Percentiles rank a stretch among this genome's conserved stretches.
Evolutionary conservation across 2,329 filamentous ascomycete species (phyloP).

Genomic region (Ceratocystis huliohia): DNA sequence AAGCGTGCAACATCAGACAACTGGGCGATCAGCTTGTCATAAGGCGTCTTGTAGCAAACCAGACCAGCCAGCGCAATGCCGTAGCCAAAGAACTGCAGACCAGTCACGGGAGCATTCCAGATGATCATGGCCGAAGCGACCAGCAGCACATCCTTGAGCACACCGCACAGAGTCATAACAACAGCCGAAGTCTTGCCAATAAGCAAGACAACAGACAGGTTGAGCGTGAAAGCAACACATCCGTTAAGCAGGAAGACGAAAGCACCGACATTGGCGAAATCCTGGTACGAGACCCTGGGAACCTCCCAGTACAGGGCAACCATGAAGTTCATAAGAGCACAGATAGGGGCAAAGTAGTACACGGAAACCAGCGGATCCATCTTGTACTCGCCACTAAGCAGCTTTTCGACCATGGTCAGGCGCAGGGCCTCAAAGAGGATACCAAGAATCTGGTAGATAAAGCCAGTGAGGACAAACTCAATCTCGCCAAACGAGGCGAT

Average conservation of each 20-base stretch:
- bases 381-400: slow-evolving; percentile 76
- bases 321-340: slow-evolving; percentile 66
- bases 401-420: slow-evolving; percentile 70
- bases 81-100: slow-evolving; percentile 73
- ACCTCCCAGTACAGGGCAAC: slow-evolving; percentile 64
- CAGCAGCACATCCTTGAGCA: slow-evolving; percentile 77
- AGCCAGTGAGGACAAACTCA: slow-evolving; percentile 70
- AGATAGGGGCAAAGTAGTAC: slow-evolving; percentile 81
- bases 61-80: slow-evolving; percentile 66
- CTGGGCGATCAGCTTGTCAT: slow-evolving; percentile 64
- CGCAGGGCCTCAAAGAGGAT: slow-evolving; percentile 73
- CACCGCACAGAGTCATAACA: slow-evolving; percentile 74
- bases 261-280: slow-evolving; percentile 61
- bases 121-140: slow-evolving; percentile 69
- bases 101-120: slow-evolving; percentile 62
- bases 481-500: slow-evolving; percentile 95
- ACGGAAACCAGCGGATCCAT: slow-evolving; percentile 83
- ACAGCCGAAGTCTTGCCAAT: slow-evolving; percentile 81
- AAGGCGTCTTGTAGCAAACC: slow-evolving; percentile 65
- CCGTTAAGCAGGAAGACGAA: slow-evolving; percentile 64
- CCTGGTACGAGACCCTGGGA: slow-evolving; percentile 52
- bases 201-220: slow-evolving; percentile 75
- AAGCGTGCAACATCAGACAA: slow-evolving; percentile 51
- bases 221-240: slow-evolving; percentile 64
- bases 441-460: slow-evolving; percentile 66